These are phyloP conservation scores for Cystobasidium ongulense DNA, from an alignment of 768 basidiomycete species.

Conservation along the genomic window DNA sequence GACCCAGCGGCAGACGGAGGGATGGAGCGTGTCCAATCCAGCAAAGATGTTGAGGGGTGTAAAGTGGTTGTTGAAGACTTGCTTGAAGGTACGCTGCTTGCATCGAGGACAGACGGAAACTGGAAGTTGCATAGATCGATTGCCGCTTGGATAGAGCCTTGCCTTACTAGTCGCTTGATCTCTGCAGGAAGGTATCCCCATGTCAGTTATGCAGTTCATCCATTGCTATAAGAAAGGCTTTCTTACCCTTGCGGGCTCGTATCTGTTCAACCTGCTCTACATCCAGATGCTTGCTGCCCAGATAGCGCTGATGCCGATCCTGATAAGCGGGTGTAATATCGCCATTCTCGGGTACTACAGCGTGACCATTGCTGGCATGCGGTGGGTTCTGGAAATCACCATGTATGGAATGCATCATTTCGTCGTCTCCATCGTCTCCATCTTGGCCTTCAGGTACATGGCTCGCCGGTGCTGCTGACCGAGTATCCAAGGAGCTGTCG, in stretches of 20 bases:
- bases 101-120: constrained; percentile 19
- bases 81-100: neutral
- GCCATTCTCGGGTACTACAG: neutral
- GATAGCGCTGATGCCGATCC: neutral
- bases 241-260: constrained; percentile 7
- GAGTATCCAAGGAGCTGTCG: neutral
- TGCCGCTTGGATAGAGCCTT: constrained; percentile 14
- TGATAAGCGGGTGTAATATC: neutral
- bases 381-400: neutral
- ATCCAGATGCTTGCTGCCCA: neutral
- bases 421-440: neutral
- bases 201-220: neutral
- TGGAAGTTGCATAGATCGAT: constrained; percentile 16
- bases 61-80: neutral
- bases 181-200: neutral
- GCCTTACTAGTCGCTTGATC: constrained; percentile 11
- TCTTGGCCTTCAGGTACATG: neutral
- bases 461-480: neutral
- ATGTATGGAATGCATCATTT: neutral
- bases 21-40: neutral
- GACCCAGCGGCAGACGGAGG: neutral
- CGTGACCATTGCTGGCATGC: neutral
- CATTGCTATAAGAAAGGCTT: neutral
- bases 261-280: constrained; percentile 6
- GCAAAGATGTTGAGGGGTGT: neutral